Evolutionary conservation across 2,329 filamentous ascomycete species (phyloP), one percentile per base, ranked within the genome.

Genomic region (Sporothrix schenckii): DNA sequence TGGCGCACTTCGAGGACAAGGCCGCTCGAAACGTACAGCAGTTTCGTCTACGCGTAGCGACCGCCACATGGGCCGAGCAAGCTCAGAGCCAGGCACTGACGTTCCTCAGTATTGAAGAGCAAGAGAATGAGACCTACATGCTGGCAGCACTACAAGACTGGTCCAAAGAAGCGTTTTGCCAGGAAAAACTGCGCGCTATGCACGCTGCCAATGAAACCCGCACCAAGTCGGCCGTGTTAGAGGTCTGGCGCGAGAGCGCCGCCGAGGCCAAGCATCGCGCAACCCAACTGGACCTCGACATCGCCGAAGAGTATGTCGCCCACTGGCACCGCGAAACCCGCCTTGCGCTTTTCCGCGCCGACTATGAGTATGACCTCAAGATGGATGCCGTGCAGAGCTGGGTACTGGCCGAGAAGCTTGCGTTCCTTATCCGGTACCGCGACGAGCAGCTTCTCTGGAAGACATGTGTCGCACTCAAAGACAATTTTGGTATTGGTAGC

Each of bases 291-390:
- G 61, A 73, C 19, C 68, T 61, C 10, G 69, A 69, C 47, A 50
- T 74, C n/a, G 58, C 75, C 34, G 66, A 72, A 11, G 72, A 74
- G 3, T 74, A 72, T 7, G 61, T 76, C 49, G 70, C 72, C 13
- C 74, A 75, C 50, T 79, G 78, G 78, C 70, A 70, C 16, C 74
- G 74, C 34, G 76, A 77, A 72, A 72, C 75, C 39, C 74, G 73
- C 41, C 75, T 79, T 2, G 72, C 66, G 10, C 24, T 72, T 0
- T 77, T 74, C 49, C 66, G 68, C 10, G 71, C 72, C 6, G 72
- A 73, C 14, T 70, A 73, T 2, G 70, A 70, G 27, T 61, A 73
- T 34, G 58, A 69, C n/a, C 72, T 73, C 19, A 75, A 76, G 69
- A 27, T 34, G 14, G 72, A 72, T 0, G 72, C 75, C 9, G 53